These are phyloP conservation scores for Sclerotinia subarctica DNA, from an alignment of 2,329 filamentous ascomycete genomes.

Conservation along the genomic window DNA sequence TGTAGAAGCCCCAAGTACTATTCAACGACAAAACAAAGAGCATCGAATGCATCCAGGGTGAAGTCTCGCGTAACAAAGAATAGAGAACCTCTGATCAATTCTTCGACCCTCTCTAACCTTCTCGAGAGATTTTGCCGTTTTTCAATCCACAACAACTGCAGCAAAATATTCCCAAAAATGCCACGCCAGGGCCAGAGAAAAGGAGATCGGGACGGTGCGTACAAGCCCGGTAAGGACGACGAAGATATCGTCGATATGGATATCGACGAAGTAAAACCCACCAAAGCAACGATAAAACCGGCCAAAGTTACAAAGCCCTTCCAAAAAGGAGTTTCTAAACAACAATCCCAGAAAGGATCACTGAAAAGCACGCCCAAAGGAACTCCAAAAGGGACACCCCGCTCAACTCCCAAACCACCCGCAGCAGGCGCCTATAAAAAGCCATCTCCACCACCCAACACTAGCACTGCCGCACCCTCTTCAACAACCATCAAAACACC, in stretches of 20 bases:
- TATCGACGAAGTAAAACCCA: neutral
- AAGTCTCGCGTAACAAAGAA: neutral
- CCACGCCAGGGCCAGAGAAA: constrained; percentile 11
- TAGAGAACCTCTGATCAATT: neutral
- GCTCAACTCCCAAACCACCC: neutral
- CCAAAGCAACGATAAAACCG: neutral
- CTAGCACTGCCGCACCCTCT: neutral
- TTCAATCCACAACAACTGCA: neutral
- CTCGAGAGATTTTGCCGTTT: neutral
- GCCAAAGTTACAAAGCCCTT: neutral
- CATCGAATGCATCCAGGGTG: constrained; percentile 6
- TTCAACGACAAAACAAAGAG: neutral
- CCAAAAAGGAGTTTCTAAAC: neutral
- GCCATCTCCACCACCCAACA: neutral
- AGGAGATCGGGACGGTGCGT: neutral
- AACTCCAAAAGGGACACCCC: neutral
- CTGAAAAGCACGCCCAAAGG: neutral
- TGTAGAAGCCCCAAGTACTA: neutral
- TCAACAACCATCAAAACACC: neutral
- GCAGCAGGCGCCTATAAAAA: constrained; percentile 2
- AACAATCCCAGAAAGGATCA: neutral
- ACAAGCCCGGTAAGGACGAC: neutral
- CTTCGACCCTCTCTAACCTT: neutral
- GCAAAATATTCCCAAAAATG: neutral
- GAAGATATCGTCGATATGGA: constrained; percentile 1